Base-by-base conservation (phyloP, 306 rosid genomes). In the Myrica gale region DNA sequence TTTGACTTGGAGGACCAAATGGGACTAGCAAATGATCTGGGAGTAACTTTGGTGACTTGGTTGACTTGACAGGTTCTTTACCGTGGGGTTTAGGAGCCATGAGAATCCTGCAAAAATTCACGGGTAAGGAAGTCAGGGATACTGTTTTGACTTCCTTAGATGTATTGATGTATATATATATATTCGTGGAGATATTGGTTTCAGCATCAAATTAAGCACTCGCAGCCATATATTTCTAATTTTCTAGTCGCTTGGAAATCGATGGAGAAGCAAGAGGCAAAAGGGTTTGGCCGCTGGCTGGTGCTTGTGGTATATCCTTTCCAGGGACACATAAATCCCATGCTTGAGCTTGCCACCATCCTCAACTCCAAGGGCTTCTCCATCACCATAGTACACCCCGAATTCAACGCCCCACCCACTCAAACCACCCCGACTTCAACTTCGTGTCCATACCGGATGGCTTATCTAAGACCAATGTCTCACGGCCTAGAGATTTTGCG, bases 331-430 rank as follows among this genome's bases (percentile, higher is more conserved):
- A 32, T 32, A 32, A 32, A 32, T 32, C 56, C 56, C 15, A 80
- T 86, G 84, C 72, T 80, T 74, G 82, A 86, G 0, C 48, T 86
- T 6, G 89, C 82, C n/a, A 20, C 68, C 15, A 39, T 73, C 9
- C 89, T 86, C 69, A 68, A 83, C 11, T 86, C 84, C 8, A 72
- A 73, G 52, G 87, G 89, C 6, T 83, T 83, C 68, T 50, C 80
- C 2, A 21, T 57, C 63, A 21, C 39, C 1, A 4, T 21, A 5
- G 41, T 23, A 4, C 65, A 57, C 16, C 23, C 65, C 37, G 37
- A 57, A 21, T 57, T 57, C 41, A 57, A 9, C 13, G n/a, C 26
- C 11, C 41, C 32, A 21, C 20, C 65, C 9, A 12, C 9, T 9
- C 1, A 57, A 57, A 21, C 3, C 41, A 57, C 41, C 20, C 20